Evolutionary conservation across 1,139 yeast genomes (phyloP), one percentile per base, ranked within the genome.

Genomic region (Suhomyces bribrorum): DNA sequence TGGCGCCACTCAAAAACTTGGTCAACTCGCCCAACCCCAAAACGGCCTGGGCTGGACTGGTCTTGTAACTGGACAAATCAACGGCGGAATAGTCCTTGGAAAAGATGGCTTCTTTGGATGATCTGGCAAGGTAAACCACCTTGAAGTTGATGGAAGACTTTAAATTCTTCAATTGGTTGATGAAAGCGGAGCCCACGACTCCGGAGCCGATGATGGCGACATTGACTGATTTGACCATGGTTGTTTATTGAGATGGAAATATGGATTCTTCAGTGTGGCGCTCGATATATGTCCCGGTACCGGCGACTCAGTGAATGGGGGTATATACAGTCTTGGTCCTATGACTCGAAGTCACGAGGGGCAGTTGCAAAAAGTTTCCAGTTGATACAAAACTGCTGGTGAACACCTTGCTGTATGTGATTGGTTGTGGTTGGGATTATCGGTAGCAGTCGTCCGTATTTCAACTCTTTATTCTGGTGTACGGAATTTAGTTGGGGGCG

Each of bases 121-220:
- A 75, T 53, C 87, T 83, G 36, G 96, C 89, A 45, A 92, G 76
- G 50, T 86, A 76, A 33, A 92, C 81, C 25, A 92, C 85, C 52
- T 88, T 85, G 72, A 82, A 88, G 30, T 71, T 67, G 50, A 85
- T 75, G 29, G 69, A 54, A 24, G 79, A 57, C 48, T 76, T 71
- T 50, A 90, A 73, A 66, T 85, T 94, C 55, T 79, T 79, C 63
- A 92, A 72, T 57, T 72, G 77, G 53, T 54, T 61, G 53, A 71
- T 60, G 66, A 88, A 88, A 37, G 96, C 89, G 26, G 94, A 77
- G 42, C 99, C 99, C 45, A 92, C 97, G 37, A 89, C 92, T 52
- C 97, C 97, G 35, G 96, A 83, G 42, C 96, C 96, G 49, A 87
- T 82, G 49, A 87, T 78, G 37, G 95, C 95, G 45, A 87, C 69